Base-by-base conservation (phyloP, 2,329 filamentous ascomycete species). In the Falciphora oryzae region DNA sequence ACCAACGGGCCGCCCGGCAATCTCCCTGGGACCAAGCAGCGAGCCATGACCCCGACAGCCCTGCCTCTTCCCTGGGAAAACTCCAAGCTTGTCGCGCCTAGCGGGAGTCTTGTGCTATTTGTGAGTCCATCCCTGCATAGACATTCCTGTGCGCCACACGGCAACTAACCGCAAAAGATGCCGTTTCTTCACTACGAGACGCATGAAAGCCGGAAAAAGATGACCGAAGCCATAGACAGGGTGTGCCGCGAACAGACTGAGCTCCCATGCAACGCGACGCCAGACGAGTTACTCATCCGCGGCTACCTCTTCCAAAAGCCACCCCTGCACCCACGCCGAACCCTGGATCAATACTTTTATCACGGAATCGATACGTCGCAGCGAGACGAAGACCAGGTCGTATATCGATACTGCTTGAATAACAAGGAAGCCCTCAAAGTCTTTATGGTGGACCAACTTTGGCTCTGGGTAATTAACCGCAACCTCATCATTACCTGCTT, bases 381-480 rank as follows among this genome's bases (percentile, higher is more conserved):
- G 11, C 81, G 86, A 50, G 87, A 89, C 67, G 76, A 78, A 38
- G 85, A 89, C 68, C 87, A 89, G 71, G 86, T 89, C 1, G 85
- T 89, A 0, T 88, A 84, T 70, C 80, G 86, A 14, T 88, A 88
- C 68, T 72, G 75, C 74, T 71, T 69, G 28, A 68, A 76, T 61
- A 66, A 67, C 1, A 68, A 75, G 2, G 25, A 63, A 22, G 83
- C 86, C 64, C 79, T 80, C 1, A 87, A 87, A 66, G 81, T 89
- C 3, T 87, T 87, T 71, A 89, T 89, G 86, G 86, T 89, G 0
- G 87, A 89, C 70, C 87, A 89, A 68, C 75, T 90, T 1, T 89
- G 87, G 87, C 81, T 89, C 71, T 88, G 85, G 83, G 78, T 87
- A 3, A 70, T 89, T 1, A 76, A 83, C 65, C 77, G 74, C 65